These are phyloP conservation scores for Nymphaea colorata DNA, from an alignment of 164 flowering plant species.

Conservation along the genomic window DNA sequence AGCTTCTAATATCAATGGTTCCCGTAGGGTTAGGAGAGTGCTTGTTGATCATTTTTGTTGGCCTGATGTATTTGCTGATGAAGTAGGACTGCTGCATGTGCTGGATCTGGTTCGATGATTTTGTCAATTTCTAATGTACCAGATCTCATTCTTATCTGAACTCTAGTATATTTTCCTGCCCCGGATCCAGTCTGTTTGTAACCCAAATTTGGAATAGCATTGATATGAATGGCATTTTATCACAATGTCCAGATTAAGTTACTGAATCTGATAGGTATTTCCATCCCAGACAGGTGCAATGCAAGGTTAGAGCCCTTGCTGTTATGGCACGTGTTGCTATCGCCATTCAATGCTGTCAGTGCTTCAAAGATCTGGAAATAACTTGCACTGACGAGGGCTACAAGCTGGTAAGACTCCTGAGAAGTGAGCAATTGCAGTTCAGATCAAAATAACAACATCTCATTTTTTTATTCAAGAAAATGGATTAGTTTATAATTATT, in stretches of 20 bases:
- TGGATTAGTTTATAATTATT: too few species aligned
- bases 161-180: too few species aligned
- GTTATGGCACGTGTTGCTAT: conserved; percentile 35
- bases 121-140: too few species aligned
- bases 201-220: not conserved
- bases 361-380: conserved; percentile 16
- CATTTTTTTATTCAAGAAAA: too few species aligned
- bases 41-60: too few species aligned
- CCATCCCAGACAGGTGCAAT: conserved; percentile 20
- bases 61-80: too few species aligned
- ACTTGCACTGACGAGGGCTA: conserved; percentile 26
- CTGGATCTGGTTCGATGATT: too few species aligned
- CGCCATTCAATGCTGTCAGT: conserved; percentile 22
- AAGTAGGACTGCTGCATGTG: too few species aligned
- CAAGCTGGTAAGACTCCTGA: conserved; percentile 27
- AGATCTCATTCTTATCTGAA: too few species aligned
- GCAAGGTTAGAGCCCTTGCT: conserved; percentile 49
- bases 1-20: too few species aligned
- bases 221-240: not conserved
- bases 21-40: too few species aligned
- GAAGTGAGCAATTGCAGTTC: not conserved
- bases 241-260: not conserved
- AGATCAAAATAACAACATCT: not conserved
- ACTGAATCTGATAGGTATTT: not conserved
- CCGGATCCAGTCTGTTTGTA: too few species aligned